Evolutionary conservation across 352 stramenopile genomes (phyloP).

Genomic region (Ophiocytium majus): DNA sequence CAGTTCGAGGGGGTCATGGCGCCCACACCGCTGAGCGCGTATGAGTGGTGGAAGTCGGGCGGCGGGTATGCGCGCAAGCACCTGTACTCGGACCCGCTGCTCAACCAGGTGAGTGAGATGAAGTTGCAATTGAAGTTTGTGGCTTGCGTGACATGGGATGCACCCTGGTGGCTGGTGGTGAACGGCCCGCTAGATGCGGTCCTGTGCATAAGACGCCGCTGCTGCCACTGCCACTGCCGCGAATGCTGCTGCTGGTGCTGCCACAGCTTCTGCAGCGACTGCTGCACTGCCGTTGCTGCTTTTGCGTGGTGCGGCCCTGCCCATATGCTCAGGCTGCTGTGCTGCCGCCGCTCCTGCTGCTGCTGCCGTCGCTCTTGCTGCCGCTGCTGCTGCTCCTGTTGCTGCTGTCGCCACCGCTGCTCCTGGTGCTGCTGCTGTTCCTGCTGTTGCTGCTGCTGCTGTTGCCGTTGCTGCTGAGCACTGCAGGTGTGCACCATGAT

Average conservation of each 20-base stretch:
- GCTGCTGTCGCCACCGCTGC: too few species aligned
- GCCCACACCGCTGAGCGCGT: slow-evolving; percentile 46
- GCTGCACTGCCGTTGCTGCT: too few species aligned
- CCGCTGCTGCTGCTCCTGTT: too few species aligned
- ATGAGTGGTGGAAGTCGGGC: slow-evolving; percentile 49
- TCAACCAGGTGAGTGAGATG: slow-evolving; percentile 24
- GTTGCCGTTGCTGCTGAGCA: too few species aligned
- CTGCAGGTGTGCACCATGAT: too few species aligned
- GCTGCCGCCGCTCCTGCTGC: too few species aligned
- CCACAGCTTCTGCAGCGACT: too few species aligned
- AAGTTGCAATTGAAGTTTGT: slow-evolving; percentile 14
- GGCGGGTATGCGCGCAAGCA: slow-evolving; percentile 55
- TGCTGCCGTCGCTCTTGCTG: too few species aligned
- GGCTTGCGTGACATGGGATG: neutral
- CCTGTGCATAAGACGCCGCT: neutral
- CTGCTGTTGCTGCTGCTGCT: too few species aligned
- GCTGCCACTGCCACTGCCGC: neutral
- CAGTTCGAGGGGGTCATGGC: slow-evolving; percentile 46
- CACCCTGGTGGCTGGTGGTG: neutral
- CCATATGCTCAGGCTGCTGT: too few species aligned
- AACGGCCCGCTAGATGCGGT: neutral
- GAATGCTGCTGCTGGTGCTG: neutral
- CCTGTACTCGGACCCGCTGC: slow-evolving; percentile 54
- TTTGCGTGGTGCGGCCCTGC: too few species aligned
- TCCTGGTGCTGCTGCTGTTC: too few species aligned